Evolutionary conservation across 805 yeast species (phyloP).

Genomic region (Candida morakotiae): DNA sequence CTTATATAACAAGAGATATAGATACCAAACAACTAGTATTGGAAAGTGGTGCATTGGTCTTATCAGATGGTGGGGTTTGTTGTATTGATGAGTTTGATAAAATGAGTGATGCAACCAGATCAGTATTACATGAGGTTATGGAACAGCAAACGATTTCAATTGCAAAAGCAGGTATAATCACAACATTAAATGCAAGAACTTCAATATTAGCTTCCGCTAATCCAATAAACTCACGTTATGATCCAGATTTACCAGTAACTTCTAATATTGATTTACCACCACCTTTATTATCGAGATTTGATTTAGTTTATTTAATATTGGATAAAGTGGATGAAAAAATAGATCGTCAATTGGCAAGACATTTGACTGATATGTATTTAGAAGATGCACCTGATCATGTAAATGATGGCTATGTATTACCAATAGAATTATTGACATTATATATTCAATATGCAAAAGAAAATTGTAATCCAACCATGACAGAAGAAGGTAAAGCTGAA

Average conservation of each 20-base stretch:
- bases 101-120: slow-evolving; percentile 91
- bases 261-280: slow-evolving; percentile 96
- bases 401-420: slow-evolving; percentile 62
- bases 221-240: slow-evolving; percentile 93
- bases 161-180: slow-evolving; percentile 97
- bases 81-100: slow-evolving; percentile 99
- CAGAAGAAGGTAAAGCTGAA: slow-evolving; percentile 77
- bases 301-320: slow-evolving; percentile 83
- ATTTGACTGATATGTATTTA: slow-evolving; percentile 85
- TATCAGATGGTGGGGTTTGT: slow-evolving; percentile 97
- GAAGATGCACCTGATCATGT: slow-evolving; percentile 82
- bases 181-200: slow-evolving; percentile 94
- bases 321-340: slow-evolving; percentile 86
- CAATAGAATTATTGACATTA: slow-evolving; percentile 80
- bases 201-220: slow-evolving; percentile 95
- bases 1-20: slow-evolving; percentile 90
- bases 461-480: slow-evolving; percentile 71
- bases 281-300: slow-evolving; percentile 90
- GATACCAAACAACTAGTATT: slow-evolving; percentile 91
- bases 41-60: slow-evolving; percentile 93
- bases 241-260: slow-evolving; percentile 92
- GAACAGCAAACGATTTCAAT: slow-evolving; percentile 98
- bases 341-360: slow-evolving; percentile 85
- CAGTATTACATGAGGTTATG: slow-evolving; percentile 97
- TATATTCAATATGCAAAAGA: slow-evolving; percentile 96